A percentile compares a stretch with the other conserved stretches of the same genome.
These are phyloP conservation scores for Anthostomella pinea DNA, from an alignment of 2,329 filamentous ascomycete genomes.

Conservation along the genomic window DNA sequence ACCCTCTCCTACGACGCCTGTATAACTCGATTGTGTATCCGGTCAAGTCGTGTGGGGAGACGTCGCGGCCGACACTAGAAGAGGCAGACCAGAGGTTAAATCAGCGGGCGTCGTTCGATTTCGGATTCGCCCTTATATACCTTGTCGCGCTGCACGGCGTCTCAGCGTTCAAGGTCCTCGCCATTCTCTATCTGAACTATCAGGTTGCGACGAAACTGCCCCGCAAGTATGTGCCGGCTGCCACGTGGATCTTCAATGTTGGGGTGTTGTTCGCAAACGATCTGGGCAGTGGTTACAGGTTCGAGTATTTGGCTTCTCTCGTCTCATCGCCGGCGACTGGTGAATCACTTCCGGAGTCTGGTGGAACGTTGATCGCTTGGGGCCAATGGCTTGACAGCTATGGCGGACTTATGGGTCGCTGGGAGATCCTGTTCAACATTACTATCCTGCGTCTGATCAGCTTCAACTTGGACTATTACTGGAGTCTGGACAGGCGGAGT, in stretches of 20 bases:
- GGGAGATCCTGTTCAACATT: constrained; percentile 98
- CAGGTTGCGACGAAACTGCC: constrained; percentile 71
- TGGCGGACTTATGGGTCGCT: constrained; percentile 80
- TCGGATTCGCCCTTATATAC: constrained; percentile 76
- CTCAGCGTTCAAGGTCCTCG: constrained; percentile 76
- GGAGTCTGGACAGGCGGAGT: constrained; percentile 68
- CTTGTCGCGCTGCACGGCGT: constrained; percentile 78
- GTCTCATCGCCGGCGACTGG: constrained; percentile 38
- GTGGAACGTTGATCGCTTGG: constrained; percentile 52
- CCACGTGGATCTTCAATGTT: constrained; percentile 90
- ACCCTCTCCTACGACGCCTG: constrained; percentile 71
- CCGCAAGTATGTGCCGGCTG: constrained; percentile 64
- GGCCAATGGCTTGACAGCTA: constrained; percentile 73
- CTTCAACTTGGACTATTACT: constrained; percentile 96
- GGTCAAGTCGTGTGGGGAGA: constrained; percentile 26
- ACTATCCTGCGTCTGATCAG: constrained; percentile 90
- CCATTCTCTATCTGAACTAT: constrained; percentile 81
- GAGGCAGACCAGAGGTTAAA: constrained; percentile 57
- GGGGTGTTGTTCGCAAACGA: constrained; percentile 87
- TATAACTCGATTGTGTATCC: constrained; percentile 61
- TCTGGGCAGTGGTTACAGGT: constrained; percentile 72
- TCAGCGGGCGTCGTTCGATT: constrained; percentile 78
- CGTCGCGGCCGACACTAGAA: constrained; percentile 33
- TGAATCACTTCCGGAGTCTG: constrained; percentile 36
- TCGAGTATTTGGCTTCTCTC: constrained; percentile 58